These are phyloP conservation scores for Tuber umbilicatum DNA, from an alignment of 495 filamentous ascomycete genomes.

Conservation along the genomic window DNA sequence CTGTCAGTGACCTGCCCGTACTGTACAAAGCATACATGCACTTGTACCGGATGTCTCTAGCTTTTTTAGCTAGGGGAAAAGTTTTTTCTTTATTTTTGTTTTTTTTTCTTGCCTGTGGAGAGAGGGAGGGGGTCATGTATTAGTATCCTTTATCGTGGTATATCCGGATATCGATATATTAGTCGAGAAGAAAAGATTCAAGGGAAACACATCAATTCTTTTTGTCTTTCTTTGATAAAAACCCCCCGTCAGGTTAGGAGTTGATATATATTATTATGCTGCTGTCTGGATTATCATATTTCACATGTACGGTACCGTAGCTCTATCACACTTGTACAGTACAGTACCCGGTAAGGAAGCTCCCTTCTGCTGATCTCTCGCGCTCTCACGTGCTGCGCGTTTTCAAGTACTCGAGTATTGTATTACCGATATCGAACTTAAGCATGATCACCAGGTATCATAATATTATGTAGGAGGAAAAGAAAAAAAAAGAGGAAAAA, in stretches of 20 bases:
- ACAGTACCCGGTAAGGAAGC: not conserved
- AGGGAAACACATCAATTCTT: not conserved
- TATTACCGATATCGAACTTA: not conserved
- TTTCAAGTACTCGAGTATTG: not conserved
- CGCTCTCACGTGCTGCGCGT: conserved; percentile 2
- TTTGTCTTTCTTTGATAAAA: not conserved
- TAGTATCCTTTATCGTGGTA: not conserved
- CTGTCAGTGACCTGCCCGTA: not conserved
- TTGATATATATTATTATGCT: no score
- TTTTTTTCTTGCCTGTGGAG: not conserved
- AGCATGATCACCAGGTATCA: no score
- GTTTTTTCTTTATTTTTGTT: conserved; percentile 9
- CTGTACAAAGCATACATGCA: not conserved
- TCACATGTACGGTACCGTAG: not conserved
- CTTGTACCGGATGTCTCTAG: not conserved
- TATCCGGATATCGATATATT: not conserved
- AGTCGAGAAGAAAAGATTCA: not conserved
- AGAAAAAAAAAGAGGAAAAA: not conserved
- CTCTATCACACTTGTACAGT: not conserved
- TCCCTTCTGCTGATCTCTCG: not conserved
- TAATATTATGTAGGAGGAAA: no score
- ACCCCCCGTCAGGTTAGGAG: not conserved
- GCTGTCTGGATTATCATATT: not conserved
- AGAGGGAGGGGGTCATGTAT: not conserved
- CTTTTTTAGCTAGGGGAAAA: conserved; percentile 5